Percentiles rank a stretch among this genome's conserved stretches.
Conservation (phyloP, 495 filamentous ascomycete species). For the Hypoxylon lenormandii region DNA sequence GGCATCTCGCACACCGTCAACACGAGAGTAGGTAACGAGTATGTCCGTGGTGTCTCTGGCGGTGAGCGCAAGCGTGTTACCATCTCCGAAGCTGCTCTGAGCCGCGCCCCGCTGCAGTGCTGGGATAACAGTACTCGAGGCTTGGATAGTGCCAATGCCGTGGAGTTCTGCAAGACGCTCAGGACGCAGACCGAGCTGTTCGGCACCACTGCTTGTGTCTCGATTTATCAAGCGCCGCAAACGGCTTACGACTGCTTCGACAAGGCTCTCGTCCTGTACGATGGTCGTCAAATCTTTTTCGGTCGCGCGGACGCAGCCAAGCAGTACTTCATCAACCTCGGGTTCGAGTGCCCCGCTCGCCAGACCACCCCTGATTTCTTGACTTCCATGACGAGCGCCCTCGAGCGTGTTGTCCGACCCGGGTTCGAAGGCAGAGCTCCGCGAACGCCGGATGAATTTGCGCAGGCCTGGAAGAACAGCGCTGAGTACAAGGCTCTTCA, state of each 20-base stretch:
- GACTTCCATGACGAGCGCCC: constrained; percentile 79
- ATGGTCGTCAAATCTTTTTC: constrained; percentile 86
- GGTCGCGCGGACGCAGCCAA: constrained; percentile 71
- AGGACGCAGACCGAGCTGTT: constrained; percentile 73
- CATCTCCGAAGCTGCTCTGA: constrained; percentile 78
- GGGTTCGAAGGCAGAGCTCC: constrained; percentile 76
- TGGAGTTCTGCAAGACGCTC: constrained; percentile 81
- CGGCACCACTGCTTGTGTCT: constrained; percentile 75
- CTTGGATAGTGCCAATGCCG: constrained; percentile 80
- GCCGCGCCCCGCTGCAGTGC: constrained; percentile 76
- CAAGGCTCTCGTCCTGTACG: constrained; percentile 81
- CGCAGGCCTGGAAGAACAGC: constrained; percentile 77
- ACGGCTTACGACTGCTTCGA: constrained; percentile 82
- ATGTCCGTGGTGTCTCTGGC: constrained; percentile 80
- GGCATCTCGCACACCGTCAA: constrained; percentile 80
- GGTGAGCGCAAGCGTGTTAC: constrained; percentile 86
- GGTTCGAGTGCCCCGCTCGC: constrained; percentile 77
- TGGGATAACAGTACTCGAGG: constrained; percentile 90
- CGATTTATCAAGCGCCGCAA: constrained; percentile 86
- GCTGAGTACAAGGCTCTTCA: constrained; percentile 73
- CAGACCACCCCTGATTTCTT: constrained; percentile 84
- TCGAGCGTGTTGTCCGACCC: constrained; percentile 70
- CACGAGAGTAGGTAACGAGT: constrained; percentile 83
- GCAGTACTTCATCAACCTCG: constrained; percentile 77
- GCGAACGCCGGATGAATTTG: constrained; percentile 82